Evolutionary conservation across 257 asterid genomes (phyloP), one percentile per base, ranked within the genome.

Genomic region (Apocynum venetum): DNA sequence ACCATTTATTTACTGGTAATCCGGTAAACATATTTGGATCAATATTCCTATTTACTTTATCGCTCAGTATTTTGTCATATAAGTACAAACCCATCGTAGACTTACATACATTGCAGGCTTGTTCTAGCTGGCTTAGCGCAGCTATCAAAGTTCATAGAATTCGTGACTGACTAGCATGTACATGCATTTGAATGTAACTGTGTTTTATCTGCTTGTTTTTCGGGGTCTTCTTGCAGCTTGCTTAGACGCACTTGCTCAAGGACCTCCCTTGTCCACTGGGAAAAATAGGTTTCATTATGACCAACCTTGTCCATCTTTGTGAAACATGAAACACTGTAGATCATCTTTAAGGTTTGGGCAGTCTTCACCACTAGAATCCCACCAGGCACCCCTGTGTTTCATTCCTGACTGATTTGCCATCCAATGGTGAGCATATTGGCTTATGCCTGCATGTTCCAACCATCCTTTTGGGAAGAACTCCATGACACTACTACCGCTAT

Each of bases 381-480:
- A 79, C 87, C 87, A 82, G 2, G 86, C 86, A 9, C 86, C 86
- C 31, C 46, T 79, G 79, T 81, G 86, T 69, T 70, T 77, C 89
- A 83, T 83, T 57, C 89, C 87, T 0, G 87, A 77, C 47, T 73
- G 80, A 44, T 73, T n/a, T 3, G 86, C 89, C 82, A 83, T 75
- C 87, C 87, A 86, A 68, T 83, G 86, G 78, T 79, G 76, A 47
- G 84, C 84, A 75, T 79, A 83, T 78, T 79, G 87, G 61, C 86
- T 86, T 31, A 63, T 1, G 6, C 87, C 84, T 19, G 86, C 87
- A 38, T 79, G 56, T 73, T 83, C 80, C 12, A 74, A 43, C 89
- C 87, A 83, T 72, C 87, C 89, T 79, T 79, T 83, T 11, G 89
- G 87, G 77, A 83, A 86, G 73, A 86, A 83, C 53, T 86, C 84